Conservation (phyloP, 192 early-diverging fungal species). For the Linnemannia elongata region DNA sequence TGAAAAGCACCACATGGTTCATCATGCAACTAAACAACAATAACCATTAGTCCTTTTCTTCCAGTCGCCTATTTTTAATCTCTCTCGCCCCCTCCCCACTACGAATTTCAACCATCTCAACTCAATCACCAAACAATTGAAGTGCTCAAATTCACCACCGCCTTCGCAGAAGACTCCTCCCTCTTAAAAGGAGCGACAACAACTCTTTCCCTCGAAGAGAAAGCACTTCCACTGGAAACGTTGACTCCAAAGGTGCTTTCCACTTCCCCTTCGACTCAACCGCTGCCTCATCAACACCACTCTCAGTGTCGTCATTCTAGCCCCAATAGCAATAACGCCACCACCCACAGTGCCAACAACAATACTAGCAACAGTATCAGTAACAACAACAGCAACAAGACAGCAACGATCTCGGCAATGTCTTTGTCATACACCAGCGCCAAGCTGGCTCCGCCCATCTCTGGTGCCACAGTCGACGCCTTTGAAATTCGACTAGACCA, state of each 20-base stretch:
- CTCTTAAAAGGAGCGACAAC: background rate
- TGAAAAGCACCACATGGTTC: too few relatives aligned
- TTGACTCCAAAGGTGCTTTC: background rate
- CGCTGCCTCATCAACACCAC: background rate
- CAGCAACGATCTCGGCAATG: background rate
- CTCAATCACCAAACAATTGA: background rate
- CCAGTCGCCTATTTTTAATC: too few relatives aligned
- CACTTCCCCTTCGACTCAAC: background rate
- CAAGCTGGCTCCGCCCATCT: conserved; percentile 23
- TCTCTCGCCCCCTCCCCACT: too few relatives aligned
- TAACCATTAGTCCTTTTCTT: too few relatives aligned
- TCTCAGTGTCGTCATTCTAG: background rate
- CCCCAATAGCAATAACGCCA: background rate
- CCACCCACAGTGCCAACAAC: background rate
- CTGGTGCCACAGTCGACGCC: conserved; percentile 1
- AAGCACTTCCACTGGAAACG: background rate
- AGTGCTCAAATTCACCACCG: background rate
- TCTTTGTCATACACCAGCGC: conserved; percentile 17
- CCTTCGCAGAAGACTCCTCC: background rate
- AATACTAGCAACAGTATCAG: background rate
- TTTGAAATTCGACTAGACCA: background rate
- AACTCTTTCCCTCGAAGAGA: background rate
- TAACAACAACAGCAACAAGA: background rate
- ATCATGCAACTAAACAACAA: too few relatives aligned
- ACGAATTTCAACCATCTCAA: too few relatives aligned